These are phyloP conservation scores for Didymosphaeria variabile DNA, from an alignment of 2,329 filamentous ascomycete species.

Conservation along the genomic window DNA sequence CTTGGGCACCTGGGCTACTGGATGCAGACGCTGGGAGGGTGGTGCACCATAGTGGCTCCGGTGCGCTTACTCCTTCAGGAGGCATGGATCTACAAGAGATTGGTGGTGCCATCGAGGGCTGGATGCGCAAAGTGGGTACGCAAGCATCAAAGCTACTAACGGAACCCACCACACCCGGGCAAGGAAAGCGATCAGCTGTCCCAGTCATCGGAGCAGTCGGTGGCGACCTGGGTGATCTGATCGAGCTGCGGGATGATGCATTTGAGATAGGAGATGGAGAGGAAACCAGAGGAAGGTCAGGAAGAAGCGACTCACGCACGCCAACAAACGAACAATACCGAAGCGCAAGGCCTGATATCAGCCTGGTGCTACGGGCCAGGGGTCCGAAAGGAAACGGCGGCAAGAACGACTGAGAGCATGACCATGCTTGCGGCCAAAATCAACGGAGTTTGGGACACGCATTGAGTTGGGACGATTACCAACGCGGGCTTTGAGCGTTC, in stretches of 20 bases:
- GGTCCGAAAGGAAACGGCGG: slow-evolving; percentile 31
- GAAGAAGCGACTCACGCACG: slow-evolving; percentile 23
- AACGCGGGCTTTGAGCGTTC: slow-evolving; percentile 22
- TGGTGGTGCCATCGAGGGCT: slow-evolving; percentile 86
- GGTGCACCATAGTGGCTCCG: slow-evolving; percentile 39
- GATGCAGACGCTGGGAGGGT: slow-evolving; percentile 42
- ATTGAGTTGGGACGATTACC: slow-evolving; percentile 9
- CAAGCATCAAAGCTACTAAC: slow-evolving; percentile 59
- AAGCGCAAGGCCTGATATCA: slow-evolving; percentile 41
- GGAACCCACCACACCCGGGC: slow-evolving; percentile 42
- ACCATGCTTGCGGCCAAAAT: background rate
- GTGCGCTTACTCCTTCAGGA: slow-evolving; percentile 39
- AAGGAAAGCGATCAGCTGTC: slow-evolving; percentile 40
- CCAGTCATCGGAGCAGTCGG: slow-evolving; percentile 52
- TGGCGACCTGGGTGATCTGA: slow-evolving; percentile 68
- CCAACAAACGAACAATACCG: slow-evolving; percentile 42
- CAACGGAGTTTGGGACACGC: slow-evolving; percentile 13
- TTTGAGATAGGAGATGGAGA: slow-evolving; percentile 53
- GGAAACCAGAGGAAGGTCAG: slow-evolving; percentile 36
- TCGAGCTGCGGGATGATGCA: slow-evolving; percentile 72
- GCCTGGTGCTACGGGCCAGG: slow-evolving; percentile 40
- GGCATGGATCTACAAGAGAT: slow-evolving; percentile 75
- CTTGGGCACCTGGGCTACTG: slow-evolving; percentile 49
- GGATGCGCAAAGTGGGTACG: slow-evolving; percentile 83
- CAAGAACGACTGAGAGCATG: slow-evolving; percentile 41